Evolutionary conservation across 495 filamentous ascomycete genomes (phyloP).

Genomic region (Podospora fimiseda): DNA sequence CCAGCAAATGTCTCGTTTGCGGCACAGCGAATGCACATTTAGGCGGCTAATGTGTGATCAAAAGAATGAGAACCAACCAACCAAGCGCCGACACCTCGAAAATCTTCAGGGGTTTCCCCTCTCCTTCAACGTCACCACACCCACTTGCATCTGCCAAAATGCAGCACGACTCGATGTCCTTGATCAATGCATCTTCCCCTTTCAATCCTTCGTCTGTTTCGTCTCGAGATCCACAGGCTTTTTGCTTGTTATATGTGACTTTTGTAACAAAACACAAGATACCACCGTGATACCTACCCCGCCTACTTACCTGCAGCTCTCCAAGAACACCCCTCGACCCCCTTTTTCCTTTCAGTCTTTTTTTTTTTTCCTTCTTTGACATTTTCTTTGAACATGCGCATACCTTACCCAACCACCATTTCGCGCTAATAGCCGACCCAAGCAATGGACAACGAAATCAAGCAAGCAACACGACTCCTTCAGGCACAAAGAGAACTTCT

Average conservation of each 20-base stretch:
- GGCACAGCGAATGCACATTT: not conserved
- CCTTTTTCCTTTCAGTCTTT: not conserved
- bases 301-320: no score
- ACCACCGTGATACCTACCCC: no score
- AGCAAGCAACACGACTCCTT: conserved; percentile 24
- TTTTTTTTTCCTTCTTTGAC: not conserved
- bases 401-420: not conserved
- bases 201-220: not conserved
- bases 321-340: not conserved
- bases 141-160: not conserved
- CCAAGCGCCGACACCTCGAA: not conserved
- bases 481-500: conserved; percentile 17
- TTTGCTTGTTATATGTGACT: not conserved
- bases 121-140: not conserved
- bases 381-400: not conserved
- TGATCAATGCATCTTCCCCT: not conserved
- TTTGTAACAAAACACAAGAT: no score
- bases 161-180: not conserved
- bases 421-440: not conserved
- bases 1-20: not conserved
- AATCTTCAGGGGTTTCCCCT: no score
- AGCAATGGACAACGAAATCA: conserved; percentile 19
- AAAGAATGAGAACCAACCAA: not conserved
- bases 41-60: not conserved
- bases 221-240: not conserved